Evolutionary conservation across 495 filamentous ascomycete species (phyloP).

Genomic region (Aspergillus wentii): DNA sequence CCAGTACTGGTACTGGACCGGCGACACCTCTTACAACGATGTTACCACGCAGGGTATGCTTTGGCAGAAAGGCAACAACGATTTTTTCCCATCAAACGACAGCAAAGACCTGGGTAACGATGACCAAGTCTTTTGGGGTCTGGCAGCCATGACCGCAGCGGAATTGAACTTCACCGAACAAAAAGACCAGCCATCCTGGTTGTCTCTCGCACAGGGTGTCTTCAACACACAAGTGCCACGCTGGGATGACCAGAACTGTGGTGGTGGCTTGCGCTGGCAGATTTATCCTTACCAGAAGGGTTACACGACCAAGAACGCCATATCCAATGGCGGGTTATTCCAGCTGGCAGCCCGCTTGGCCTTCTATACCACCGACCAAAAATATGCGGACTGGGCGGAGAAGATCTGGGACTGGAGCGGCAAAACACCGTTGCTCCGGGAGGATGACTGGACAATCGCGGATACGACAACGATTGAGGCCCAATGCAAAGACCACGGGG

Average conservation of each 20-base stretch:
- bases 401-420: conserved; percentile 68
- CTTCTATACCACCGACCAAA: conserved; percentile 69
- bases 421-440: conserved; percentile 48
- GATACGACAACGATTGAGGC: conserved; percentile 58
- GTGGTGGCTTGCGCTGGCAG: conserved; percentile 82
- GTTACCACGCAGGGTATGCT: conserved; percentile 59
- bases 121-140: conserved; percentile 78
- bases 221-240: conserved; percentile 63
- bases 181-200: conserved; percentile 51
- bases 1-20: conserved; percentile 75
- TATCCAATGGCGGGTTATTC: conserved; percentile 76
- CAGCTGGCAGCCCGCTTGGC: conserved; percentile 75
- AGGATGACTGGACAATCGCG: conserved; percentile 49
- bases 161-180: conserved; percentile 70
- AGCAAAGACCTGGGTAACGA: conserved; percentile 58
- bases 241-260: conserved; percentile 66
- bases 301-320: conserved; percentile 75
- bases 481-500: conserved; percentile 56
- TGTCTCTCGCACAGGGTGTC: conserved; percentile 51
- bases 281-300: conserved; percentile 77
- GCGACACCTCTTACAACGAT: conserved; percentile 65
- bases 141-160: conserved; percentile 66
- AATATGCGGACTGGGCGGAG: conserved; percentile 71
- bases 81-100: conserved; percentile 59
- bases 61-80: conserved; percentile 59